Evolutionary conservation across 2,329 filamentous ascomycete species (phyloP), one percentile per base, ranked within the genome.

Genomic region (Bipolaris gigantea): DNA sequence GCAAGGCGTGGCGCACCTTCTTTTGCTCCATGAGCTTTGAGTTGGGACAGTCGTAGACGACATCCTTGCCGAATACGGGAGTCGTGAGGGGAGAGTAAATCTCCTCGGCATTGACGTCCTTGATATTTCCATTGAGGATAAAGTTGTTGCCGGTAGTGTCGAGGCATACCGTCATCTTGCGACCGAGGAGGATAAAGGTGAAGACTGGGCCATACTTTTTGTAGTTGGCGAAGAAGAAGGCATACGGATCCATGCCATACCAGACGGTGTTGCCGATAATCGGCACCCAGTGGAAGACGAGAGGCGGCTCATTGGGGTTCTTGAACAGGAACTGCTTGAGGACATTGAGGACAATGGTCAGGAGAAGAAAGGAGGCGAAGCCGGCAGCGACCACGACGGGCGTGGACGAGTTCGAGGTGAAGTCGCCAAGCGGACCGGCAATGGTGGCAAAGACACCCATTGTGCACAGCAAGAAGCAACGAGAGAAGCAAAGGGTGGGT

Each of bases 1-100:
- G 4, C 2, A 34, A 25, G 4, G 8, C 10, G 27, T 1, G 16
- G 51, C 76, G 59, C 73, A 92, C 89, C 85, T 93, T 94, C 81
- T 96, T 96, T 81, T 96, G 91, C 79, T 96, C 91, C 91, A 96
- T 95, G 70, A 96, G 83, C 77, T 95, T 95, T 54, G 90, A 82
- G 73, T 95, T 95, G 38, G 90, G 90, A 77, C 90, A 94, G 73
- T 95, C 91, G 72, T 95, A 96, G 49, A 95, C 89, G 23, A 96
- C 91, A 77, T 92, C 88, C 66, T 85, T 86, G 63, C 91, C 91
- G 71, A 96, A 96, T 3, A 87, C 84, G 40, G 84, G 84, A 5
- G 83, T 85, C 21, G 81, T 85, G 53, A 96, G 81, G 51, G 89
- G 88, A 50, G 85, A 88, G 77, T 96, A 96, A 60, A 96, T 89